Conservation (phyloP, 371 early-diverging fungal genomes). For the Zopfochytrium polystomum region DNA sequence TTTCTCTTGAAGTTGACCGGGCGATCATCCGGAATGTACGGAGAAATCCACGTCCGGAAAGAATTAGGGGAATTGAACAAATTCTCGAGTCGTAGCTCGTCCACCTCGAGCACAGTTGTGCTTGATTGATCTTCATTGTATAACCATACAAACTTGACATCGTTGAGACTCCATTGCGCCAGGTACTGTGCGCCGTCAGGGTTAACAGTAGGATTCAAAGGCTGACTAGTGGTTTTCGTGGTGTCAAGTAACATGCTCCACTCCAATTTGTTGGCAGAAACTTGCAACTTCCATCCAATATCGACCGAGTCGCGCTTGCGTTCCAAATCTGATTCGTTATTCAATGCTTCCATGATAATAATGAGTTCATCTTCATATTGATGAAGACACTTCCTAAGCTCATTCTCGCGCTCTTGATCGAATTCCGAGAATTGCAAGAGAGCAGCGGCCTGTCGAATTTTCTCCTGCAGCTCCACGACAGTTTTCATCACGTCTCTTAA, state of each 20-base stretch:
- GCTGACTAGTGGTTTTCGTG: neutral
- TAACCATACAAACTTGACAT: slow-evolving; percentile 50
- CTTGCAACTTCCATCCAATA: slow-evolving; percentile 28
- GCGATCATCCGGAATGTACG: slow-evolving; percentile 53
- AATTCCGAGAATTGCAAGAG: slow-evolving; percentile 23
- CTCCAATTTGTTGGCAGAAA: slow-evolving; percentile 47
- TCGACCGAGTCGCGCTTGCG: slow-evolving; percentile 47
- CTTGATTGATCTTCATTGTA: slow-evolving; percentile 63
- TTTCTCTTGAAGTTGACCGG: slow-evolving; percentile 61
- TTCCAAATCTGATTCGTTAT: slow-evolving; percentile 47
- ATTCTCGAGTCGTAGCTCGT: slow-evolving; percentile 66
- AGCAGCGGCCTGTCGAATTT: slow-evolving; percentile 47
- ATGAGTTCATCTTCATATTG: slow-evolving; percentile 63
- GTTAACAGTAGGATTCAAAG: neutral
- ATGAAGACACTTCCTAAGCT: slow-evolving; percentile 23
- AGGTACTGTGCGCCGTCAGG: slow-evolving; percentile 39
- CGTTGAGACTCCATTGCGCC: slow-evolving; percentile 56
- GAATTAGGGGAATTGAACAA: slow-evolving; percentile 32
- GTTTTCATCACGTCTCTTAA: slow-evolving; percentile 46
- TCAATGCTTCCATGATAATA: slow-evolving; percentile 68
- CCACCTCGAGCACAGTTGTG: slow-evolving; percentile 68
- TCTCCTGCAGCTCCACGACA: slow-evolving; percentile 65
- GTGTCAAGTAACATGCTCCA: slow-evolving; percentile 60
- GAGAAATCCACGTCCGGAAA: slow-evolving; percentile 67
- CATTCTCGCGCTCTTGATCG: neutral